Conservation (phyloP, 495 filamentous ascomycete species). For the Cercophora scortea region DNA sequence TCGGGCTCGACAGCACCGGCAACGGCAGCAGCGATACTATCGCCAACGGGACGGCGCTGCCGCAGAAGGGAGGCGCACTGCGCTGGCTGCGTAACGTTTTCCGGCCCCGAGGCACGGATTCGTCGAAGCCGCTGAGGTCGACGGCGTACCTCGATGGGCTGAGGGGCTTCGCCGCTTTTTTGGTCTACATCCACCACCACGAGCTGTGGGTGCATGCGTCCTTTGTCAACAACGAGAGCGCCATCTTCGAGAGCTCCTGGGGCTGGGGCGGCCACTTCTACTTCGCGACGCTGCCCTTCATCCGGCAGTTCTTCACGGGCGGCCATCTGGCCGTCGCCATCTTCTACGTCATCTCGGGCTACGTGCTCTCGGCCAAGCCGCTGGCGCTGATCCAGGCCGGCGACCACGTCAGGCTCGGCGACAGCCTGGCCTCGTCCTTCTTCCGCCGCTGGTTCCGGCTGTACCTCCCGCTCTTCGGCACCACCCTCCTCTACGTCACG, state of each 20-base stretch:
- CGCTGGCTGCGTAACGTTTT: slow-evolving; percentile 3
- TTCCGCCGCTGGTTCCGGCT: slow-evolving; percentile 29
- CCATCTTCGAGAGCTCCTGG: slow-evolving; percentile 27
- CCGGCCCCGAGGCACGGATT: slow-evolving; percentile 9
- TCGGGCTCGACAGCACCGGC: too few species aligned
- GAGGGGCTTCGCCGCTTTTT: slow-evolving; percentile 35
- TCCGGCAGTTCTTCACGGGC: slow-evolving; percentile 36
- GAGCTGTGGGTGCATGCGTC: slow-evolving; percentile 30
- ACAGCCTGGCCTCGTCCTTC: slow-evolving; percentile 24
- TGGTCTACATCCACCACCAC: slow-evolving; percentile 42
- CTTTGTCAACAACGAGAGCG: slow-evolving; percentile 6
- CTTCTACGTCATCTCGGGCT: slow-evolving; percentile 43
- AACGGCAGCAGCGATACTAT: too few species aligned
- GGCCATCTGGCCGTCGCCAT: slow-evolving; percentile 45
- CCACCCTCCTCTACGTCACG: slow-evolving; percentile 41
- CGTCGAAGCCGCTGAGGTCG: slow-evolving; percentile 15
- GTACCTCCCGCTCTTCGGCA: slow-evolving; percentile 31
- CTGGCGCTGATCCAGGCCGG: slow-evolving; percentile 33
- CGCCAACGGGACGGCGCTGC: not conserved
- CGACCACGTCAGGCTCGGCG: slow-evolving; percentile 21
- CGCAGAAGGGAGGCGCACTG: slow-evolving; percentile 10
- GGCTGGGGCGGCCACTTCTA: slow-evolving; percentile 26
- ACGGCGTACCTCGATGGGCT: slow-evolving; percentile 43
- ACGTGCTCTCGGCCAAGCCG: slow-evolving; percentile 44
- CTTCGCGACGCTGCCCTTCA: slow-evolving; percentile 28